Evolutionary conservation across 2,329 filamentous ascomycete species (phyloP).

Genomic region (Exophiala dermatitidis): DNA sequence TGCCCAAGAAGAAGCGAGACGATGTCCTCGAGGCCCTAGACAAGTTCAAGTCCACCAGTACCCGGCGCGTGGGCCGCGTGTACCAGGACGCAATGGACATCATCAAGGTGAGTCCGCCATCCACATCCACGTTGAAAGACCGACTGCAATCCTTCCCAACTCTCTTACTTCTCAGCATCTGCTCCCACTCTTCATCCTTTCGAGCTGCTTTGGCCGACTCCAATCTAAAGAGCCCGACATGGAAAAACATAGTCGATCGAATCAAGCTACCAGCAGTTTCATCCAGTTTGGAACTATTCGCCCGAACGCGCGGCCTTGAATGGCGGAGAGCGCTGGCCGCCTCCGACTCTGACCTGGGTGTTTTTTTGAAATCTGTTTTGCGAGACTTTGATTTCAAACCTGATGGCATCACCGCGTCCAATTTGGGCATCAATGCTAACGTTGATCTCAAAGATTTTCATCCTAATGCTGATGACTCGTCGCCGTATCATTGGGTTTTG

Average conservation of each 20-base stretch:
- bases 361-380: conserved; percentile 5
- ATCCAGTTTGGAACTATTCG: conserved; percentile 21
- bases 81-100: background rate
- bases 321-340: conserved; percentile 5
- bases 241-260: conserved; percentile 2
- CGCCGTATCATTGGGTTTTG: conserved; percentile 14
- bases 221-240: background rate
- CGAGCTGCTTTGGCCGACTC: background rate
- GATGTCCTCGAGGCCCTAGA: background rate
- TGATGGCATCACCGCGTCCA: background rate
- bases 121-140: background rate
- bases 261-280: conserved; percentile 1
- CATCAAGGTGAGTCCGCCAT: background rate
- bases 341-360: conserved; percentile 4
- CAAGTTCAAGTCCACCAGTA: background rate
- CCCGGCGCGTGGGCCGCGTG: background rate
- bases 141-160: background rate
- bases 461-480: background rate
- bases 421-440: conserved; percentile 11
- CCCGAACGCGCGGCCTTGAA: conserved; percentile 6
- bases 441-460: conserved; percentile 6
- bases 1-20: background rate
- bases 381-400: background rate
- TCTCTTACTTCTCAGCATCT: conserved; percentile 17
- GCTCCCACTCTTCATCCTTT: conserved; percentile 18